Base-by-base conservation (phyloP, 805 yeast genomes). In the Candida adriatica region DNA sequence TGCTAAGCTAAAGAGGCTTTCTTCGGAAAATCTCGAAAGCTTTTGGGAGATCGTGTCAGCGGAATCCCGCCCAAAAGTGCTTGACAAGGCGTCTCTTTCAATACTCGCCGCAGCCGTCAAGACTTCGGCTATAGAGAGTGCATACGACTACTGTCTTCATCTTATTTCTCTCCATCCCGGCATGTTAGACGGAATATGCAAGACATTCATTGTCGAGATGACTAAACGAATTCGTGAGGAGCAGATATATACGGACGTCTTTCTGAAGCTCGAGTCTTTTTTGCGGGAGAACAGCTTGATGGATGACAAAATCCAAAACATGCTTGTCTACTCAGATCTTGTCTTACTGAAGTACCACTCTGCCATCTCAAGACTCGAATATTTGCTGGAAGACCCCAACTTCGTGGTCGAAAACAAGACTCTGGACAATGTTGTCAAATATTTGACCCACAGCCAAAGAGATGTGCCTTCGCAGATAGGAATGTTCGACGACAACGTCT, bases 261-360 rank as follows among this genome's bases (percentile, higher is more conserved):
- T 47, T 5, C 24, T 29, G 2, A 26, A 29, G 18, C 39, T 48
- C 22, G 43, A 44, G 24, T 8, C 9, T 1, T 39, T 30, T 13
- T 21, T 48, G 1, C 15, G 11, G 2, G 37, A 38, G 1, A 30
- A 35, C 4, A 26, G 24, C 2, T 16, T 44, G 14, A 31, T 35
- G 30, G 26, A 17, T 8, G 35, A 35, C 11, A 26, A 34, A 24
- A 9, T 38, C 3, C 27, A 28, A n/a, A 45, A 47, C 22, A 14
- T 27, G n/a, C 35, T 36, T 17, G 38, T 45, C 13, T 41, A 31
- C 26, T 37, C 34, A 8, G 48, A 46, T 18, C 24, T 46, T 3
- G 15, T 29, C 6, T 13, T 42, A 1, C 21, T 30, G 2, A 26
- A 38, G 8, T 35, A 38, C 13, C 18, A 34, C 16, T 24, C 33